Evolutionary conservation across 2,329 filamentous ascomycete genomes (phyloP).

Genomic region (Trichophyton verrucosum): DNA sequence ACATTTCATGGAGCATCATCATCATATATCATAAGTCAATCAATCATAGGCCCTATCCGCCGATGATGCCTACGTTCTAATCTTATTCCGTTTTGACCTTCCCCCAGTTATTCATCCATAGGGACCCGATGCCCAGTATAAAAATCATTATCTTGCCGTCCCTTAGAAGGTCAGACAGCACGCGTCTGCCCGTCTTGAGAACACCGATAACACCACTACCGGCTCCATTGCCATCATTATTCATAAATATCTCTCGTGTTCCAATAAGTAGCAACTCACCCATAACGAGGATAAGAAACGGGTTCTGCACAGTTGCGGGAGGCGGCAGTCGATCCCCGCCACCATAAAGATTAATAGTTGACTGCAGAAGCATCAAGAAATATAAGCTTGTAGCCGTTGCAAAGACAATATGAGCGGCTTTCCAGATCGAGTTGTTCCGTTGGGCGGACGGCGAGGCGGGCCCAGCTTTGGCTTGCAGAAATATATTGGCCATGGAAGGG

Average conservation of each 20-base stretch:
- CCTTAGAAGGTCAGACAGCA: slow-evolving; percentile 24
- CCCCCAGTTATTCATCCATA: slow-evolving; percentile 18
- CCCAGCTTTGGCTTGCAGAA: slow-evolving; percentile 25
- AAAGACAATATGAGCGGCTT: slow-evolving; percentile 46
- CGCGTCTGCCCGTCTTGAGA: slow-evolving; percentile 17
- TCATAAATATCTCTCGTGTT: slow-evolving; percentile 19
- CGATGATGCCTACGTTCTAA: not conserved
- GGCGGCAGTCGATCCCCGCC: slow-evolving; percentile 25
- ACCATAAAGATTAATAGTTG: slow-evolving; percentile 20
- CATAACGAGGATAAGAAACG: slow-evolving; percentile 36
- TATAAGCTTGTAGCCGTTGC: slow-evolving; percentile 46
- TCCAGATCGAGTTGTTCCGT: slow-evolving; percentile 37
- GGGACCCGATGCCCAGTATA: slow-evolving; percentile 33
- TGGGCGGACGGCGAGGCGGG: slow-evolving; percentile 28
- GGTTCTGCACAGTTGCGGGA: slow-evolving; percentile 34
- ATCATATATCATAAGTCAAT: not conserved
- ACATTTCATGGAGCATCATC: not conserved
- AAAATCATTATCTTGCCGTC: slow-evolving; percentile 37
- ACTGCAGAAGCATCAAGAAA: slow-evolving; percentile 28
- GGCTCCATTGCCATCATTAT: not conserved
- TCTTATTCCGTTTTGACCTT: slow-evolving; percentile 2
- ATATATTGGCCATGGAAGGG: slow-evolving; percentile 28
- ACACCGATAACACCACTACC: slow-evolving; percentile 19
- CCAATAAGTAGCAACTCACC: slow-evolving; percentile 34
- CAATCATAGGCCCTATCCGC: not conserved